Base-by-base conservation (phyloP, 139 green algal genomes). In the Spirogloea muscicola region DNA sequence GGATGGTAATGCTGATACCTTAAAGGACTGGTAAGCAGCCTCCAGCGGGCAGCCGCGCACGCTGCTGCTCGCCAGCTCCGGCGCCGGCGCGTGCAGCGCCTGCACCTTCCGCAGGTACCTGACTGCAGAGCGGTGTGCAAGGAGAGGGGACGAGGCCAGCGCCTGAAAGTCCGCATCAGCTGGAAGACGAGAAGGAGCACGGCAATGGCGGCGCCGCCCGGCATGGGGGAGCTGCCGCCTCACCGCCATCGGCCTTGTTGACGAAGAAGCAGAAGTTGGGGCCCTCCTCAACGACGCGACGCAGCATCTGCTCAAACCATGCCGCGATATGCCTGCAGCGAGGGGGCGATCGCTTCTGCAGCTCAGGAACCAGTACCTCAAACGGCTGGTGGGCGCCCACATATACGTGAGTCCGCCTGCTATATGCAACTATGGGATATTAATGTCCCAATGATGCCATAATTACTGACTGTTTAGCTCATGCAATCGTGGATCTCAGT, bases 21-120 rank as follows among this genome's bases (percentile, higher is more conserved):
- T 62, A 33, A 62, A 62, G 52, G 38, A 62, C 9, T 62, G 38
- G 52, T 62, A 62, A 62, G 52, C 52, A 43, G 38, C 52, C 7
- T 62, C 52, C 52, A 62, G 7, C 18, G 52, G 52, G 40, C 52
- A 62, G 9, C 31, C 37, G 9, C 52, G 38, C 6, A 62, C 52
- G 5, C 37, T 7, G 38, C 31, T 43, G 40, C 6, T 33, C 31
- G 40, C 31, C 9, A 62, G 9, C 40, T 62, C 52, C 18, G 52
- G 5, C 7, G 38, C 40, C 9, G 31, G 31, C 9, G 7, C 5
- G 7, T 62, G 31, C 9, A 43, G 52, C 6, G 7, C 18, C 7
- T 62, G 52, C 37, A 62, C 31, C 9, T 62, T 62, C 7, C 40
- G 38, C 6, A 62, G 31, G 40, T 62, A 62, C 7, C 40, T 62